Evolutionary conservation across 1,284 basidiomycete species (phyloP).

Genomic region (Abortiporus biennis): DNA sequence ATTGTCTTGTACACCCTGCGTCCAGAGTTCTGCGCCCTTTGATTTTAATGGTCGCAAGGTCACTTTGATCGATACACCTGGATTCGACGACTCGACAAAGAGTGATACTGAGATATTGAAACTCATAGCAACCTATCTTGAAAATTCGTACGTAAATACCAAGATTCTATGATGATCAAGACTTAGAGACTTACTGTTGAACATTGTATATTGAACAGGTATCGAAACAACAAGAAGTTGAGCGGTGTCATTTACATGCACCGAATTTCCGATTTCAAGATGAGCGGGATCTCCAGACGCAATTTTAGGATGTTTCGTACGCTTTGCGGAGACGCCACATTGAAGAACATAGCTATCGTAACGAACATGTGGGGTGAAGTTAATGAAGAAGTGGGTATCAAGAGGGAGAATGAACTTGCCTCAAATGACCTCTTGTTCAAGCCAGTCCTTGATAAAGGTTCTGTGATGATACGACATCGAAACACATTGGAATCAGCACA

Average conservation of each 20-base stretch:
- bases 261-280: slow-evolving; percentile 44
- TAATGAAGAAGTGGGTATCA: slow-evolving; percentile 14
- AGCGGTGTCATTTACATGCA: slow-evolving; percentile 51
- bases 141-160: background rate
- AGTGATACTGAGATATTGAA: slow-evolving; percentile 16
- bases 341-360: slow-evolving; percentile 43
- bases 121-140: slow-evolving; percentile 2
- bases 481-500: slow-evolving; percentile 12
- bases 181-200: background rate
- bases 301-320: slow-evolving; percentile 46
- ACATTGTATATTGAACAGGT: slow-evolving; percentile 19
- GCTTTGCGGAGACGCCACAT: slow-evolving; percentile 42
- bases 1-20: slow-evolving; percentile 13
- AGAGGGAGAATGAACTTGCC: slow-evolving; percentile 13
- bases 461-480: slow-evolving; percentile 13
- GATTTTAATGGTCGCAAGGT: slow-evolving; percentile 21
- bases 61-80: slow-evolving; percentile 30
- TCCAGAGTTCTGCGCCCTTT: slow-evolving; percentile 12
- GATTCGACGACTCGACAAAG: slow-evolving; percentile 29
- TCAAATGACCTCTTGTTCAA: slow-evolving; percentile 15
- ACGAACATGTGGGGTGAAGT: slow-evolving; percentile 49
- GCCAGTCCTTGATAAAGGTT: slow-evolving; percentile 15
- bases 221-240: slow-evolving; percentile 32
- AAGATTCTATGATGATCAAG: background rate
- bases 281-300: slow-evolving; percentile 42